Evolutionary conservation across 2,329 filamentous ascomycete genomes (phyloP).

Genomic region (Hypoxylon sp.): DNA sequence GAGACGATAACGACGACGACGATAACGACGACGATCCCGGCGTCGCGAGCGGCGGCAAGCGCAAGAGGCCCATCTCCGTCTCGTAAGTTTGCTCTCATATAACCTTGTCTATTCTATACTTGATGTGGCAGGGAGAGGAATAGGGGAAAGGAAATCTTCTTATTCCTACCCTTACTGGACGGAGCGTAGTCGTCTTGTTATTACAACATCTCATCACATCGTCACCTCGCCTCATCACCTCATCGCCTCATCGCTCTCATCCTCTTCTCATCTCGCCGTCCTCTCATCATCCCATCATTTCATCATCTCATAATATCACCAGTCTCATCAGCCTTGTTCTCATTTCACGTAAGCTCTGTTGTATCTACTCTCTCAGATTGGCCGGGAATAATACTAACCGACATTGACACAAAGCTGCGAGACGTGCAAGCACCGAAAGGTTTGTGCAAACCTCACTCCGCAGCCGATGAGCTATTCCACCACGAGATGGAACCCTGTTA

Average conservation of each 20-base stretch:
- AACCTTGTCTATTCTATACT: conserved; percentile 9
- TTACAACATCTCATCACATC: background rate
- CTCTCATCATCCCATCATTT: background rate
- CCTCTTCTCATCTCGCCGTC: background rate
- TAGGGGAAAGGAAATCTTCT: background rate
- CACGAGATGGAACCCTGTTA: background rate
- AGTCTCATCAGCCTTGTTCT: background rate
- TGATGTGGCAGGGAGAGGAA: background rate
- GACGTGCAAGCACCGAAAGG: conserved; percentile 82
- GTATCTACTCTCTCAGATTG: conserved; percentile 2
- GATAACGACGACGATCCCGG: conserved; percentile 47
- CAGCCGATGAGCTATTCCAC: background rate
- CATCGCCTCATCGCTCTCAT: background rate
- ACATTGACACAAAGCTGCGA: conserved; percentile 65
- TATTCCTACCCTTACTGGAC: background rate
- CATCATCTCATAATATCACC: background rate
- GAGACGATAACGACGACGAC: conserved; percentile 54
- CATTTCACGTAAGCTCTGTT: background rate
- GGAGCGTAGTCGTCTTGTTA: background rate
- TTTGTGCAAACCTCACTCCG: conserved; percentile 47
- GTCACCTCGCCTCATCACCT: background rate
- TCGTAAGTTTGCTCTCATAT: conserved; percentile 56
- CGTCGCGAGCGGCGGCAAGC: conserved; percentile 58
- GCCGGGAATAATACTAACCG: conserved; percentile 47
- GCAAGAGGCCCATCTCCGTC: conserved; percentile 67